Evolutionary conservation across 805 yeast species (phyloP).

Genomic region (Yamadazyma paraphyllophila): DNA sequence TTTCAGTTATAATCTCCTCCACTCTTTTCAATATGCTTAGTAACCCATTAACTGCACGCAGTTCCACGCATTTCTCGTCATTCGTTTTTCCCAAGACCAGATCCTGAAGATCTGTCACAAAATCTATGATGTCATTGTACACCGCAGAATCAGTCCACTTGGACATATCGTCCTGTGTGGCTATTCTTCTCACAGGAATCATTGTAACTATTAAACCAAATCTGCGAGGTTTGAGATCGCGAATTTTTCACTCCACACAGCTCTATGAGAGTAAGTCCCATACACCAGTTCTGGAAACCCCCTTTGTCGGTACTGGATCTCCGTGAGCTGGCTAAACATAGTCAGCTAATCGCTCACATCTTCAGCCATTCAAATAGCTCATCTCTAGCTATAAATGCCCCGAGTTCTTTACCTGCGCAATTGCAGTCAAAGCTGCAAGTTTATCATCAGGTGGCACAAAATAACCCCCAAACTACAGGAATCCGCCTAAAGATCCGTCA

Average conservation of each 20-base stretch:
- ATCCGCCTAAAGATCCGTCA: conserved; percentile 32
- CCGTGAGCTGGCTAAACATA: neutral
- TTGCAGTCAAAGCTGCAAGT: conserved; percentile 27
- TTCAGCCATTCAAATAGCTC: conserved; percentile 8
- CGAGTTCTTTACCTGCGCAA: conserved; percentile 28
- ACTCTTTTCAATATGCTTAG: conserved; percentile 45
- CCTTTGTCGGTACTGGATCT: conserved; percentile 1
- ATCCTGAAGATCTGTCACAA: conserved; percentile 56
- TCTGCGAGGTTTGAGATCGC: neutral
- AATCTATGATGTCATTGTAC: conserved; percentile 49
- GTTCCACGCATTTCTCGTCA: conserved; percentile 38
- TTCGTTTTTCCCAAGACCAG: conserved; percentile 66
- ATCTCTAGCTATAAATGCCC: conserved; percentile 23
- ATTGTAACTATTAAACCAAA: neutral
- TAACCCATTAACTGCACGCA: conserved; percentile 32
- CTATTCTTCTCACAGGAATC: conserved; percentile 35
- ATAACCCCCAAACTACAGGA: conserved; percentile 17
- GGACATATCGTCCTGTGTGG: conserved; percentile 58
- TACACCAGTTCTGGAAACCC: conserved; percentile 3
- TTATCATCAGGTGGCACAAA: conserved; percentile 21
- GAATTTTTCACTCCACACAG: conserved; percentile 1
- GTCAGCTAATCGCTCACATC: conserved; percentile 9
- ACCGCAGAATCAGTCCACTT: conserved; percentile 56
- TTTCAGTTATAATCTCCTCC: conserved; percentile 39
- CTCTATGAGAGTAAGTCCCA: neutral